phyloP scores from a whole-genome alignment of 805 yeast species.

The Suhomyces xylopsoci region DNA sequence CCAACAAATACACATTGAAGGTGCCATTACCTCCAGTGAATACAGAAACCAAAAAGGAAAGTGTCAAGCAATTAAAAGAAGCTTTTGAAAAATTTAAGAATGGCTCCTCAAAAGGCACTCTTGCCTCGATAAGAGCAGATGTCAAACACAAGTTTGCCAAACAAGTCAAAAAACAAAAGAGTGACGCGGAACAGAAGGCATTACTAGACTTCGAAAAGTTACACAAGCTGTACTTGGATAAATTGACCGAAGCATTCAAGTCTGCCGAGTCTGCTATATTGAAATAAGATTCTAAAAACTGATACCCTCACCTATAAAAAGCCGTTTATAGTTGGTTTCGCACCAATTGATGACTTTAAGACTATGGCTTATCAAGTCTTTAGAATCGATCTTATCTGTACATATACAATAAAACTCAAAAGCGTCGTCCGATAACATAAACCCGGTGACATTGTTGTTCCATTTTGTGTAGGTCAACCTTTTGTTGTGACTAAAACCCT shows the following conservation, averaged over 20 bases:
- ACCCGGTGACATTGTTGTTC: constrained; percentile 27
- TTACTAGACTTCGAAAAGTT: constrained; percentile 62
- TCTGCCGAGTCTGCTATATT: constrained; percentile 27
- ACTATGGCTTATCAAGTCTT: constrained; percentile 58
- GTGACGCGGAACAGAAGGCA: constrained; percentile 55
- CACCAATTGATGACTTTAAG: constrained; percentile 74
- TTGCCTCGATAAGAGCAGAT: constrained; percentile 40
- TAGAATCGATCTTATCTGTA: constrained; percentile 50
- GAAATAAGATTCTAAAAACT: constrained; percentile 36
- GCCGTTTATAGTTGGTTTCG: constrained; percentile 59
- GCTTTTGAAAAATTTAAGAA: constrained; percentile 61
- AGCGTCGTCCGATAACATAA: constrained; percentile 31
- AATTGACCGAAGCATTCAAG: constrained; percentile 43
- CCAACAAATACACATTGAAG: constrained; percentile 68
- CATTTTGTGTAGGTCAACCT: constrained; percentile 40
- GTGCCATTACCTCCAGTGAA: constrained; percentile 76
- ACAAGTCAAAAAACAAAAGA: constrained; percentile 47
- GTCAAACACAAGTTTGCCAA: constrained; percentile 59
- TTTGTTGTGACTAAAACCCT: constrained; percentile 22
- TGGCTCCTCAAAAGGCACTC: constrained; percentile 42
- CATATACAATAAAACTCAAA: constrained; percentile 40
- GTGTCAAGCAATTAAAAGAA: constrained; percentile 60
- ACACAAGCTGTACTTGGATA: constrained; percentile 61
- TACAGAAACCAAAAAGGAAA: constrained; percentile 58
- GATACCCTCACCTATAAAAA: constrained; percentile 76